Base-by-base conservation (phyloP, 108 stramenopile genomes). In the Skeletonema tropicum region DNA sequence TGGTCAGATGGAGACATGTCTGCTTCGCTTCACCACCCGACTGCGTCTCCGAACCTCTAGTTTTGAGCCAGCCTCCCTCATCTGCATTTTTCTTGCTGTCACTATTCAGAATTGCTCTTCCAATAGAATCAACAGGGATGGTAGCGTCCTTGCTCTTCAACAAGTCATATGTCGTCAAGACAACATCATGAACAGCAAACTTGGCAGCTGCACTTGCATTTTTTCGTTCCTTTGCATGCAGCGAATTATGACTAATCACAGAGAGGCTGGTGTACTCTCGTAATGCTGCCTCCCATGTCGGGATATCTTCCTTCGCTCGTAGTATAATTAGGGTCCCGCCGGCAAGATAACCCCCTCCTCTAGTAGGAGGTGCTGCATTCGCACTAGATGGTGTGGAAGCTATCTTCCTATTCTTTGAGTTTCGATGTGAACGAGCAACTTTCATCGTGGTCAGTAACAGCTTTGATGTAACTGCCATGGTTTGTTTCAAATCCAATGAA, bases 141-240 rank as follows among this genome's bases (percentile, higher is more conserved):
- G 86, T 77, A 59, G 83, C 66, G 32, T 91, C 90, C 38, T 89
- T 82, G 21, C 79, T 60, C 73, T 88, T 89, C 41, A 91, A 57
- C 9, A 81, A 82, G 57, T 91, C 90, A 61, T 83, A 91, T 4
- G 88, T 91, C 33, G 86, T 83, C 42, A 91, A 41, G 10, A 87
- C 84, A 49, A 91, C 87, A 78, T 91, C 87, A 66, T 79, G 86
- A 0, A 66, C 74, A 38, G 77, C 73, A 57, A 78, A 88, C 64
- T 81, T 87, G 41, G 78, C 71, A 6, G 90, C 85, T 33, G 78
- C 76, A 13, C 66, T 71, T 5, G 76, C 42, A 49, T 79, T 80
- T 42, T 88, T 87, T 26, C 88, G 79, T 45, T 84, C 73, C 29
- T 75, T 78, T 11, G 82, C 69, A 35, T 86, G 76, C 30, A 88